Percentiles rank a stretch among this genome's conserved stretches.
Conservation (phyloP, 768 basidiomycete species). For the Mrakia blollopis region DNA sequence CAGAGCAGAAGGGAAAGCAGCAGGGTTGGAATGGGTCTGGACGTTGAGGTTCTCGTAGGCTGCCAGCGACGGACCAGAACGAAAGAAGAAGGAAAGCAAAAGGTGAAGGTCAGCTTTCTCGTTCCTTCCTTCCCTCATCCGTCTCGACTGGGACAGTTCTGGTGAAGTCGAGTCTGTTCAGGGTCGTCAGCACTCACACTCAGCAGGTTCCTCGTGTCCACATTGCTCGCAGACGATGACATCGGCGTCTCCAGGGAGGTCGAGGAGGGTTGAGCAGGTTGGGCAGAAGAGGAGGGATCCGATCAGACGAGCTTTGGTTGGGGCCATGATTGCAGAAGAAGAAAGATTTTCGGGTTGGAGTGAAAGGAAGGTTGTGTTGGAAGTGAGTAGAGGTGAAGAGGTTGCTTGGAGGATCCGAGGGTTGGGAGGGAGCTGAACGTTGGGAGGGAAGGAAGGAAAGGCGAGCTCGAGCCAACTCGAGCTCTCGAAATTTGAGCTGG, state of each 20-base stretch:
- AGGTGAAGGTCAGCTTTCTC: not conserved
- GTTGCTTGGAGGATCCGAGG: not conserved
- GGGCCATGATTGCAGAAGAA: not conserved
- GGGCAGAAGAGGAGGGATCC: slow-evolving; percentile 95
- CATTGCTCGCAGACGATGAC: slow-evolving; percentile 86
- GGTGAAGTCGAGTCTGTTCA: no score
- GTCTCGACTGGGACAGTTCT: no score
- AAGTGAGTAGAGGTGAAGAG: not conserved
- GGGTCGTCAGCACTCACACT: slow-evolving; percentile 79
- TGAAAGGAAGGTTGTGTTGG: not conserved
- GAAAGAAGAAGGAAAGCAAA: not conserved
- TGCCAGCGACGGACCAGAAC: slow-evolving; percentile 41
- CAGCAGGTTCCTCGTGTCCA: slow-evolving; percentile 75
- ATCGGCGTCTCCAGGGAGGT: slow-evolving; percentile 66
- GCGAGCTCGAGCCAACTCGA: not conserved
- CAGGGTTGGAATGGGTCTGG: slow-evolving; percentile 82
- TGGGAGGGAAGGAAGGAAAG: slow-evolving; percentile 3
- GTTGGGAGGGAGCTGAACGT: not conserved
- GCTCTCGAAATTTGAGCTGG: not conserved
- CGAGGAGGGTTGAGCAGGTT: slow-evolving; percentile 81
- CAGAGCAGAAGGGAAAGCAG: slow-evolving; percentile 86
- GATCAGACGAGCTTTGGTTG: slow-evolving; percentile 45
- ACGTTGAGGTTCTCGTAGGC: slow-evolving; percentile 90
- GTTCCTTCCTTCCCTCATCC: not conserved
- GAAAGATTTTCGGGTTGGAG: not conserved